Percentiles rank a stretch among this genome's conserved stretches.
Evolutionary conservation across 225 moss, liverwort and hornwort genomes (phyloP).

Genomic region (Pseudoscleropodium purum): DNA sequence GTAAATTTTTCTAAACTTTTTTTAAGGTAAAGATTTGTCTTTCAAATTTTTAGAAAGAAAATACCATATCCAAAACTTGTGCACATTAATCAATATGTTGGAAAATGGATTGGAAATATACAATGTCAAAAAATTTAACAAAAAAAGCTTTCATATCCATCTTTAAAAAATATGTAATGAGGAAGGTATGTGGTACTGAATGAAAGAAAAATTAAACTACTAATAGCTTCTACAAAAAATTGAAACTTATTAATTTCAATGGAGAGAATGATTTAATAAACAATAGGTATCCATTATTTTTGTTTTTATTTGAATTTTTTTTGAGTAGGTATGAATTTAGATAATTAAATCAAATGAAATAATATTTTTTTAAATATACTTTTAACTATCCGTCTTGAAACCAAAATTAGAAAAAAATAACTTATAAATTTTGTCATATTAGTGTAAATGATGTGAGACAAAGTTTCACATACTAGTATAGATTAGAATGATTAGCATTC

Average conservation of each 20-base stretch:
- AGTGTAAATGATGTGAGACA: background rate
- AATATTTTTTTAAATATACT: rapidly evolving
- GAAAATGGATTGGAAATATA: too few relatives aligned
- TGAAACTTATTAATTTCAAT: too few relatives aligned
- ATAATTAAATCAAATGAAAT: background rate
- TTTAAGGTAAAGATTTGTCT: too few relatives aligned
- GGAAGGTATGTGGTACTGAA: too few relatives aligned
- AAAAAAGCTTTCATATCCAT: background rate
- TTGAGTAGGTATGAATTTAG: background rate
- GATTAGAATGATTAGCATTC: background rate
- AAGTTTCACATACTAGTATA: background rate
- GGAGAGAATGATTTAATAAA: background rate
- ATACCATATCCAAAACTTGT: too few relatives aligned
- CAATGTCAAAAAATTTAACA: too few relatives aligned
- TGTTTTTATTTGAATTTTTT: background rate
- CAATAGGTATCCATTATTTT: background rate
- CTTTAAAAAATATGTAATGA: background rate
- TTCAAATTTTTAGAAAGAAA: too few relatives aligned
- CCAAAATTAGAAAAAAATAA: background rate
- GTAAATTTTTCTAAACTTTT: too few relatives aligned
- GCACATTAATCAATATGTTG: too few relatives aligned
- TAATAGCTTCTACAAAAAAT: too few relatives aligned
- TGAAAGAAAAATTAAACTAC: too few relatives aligned
- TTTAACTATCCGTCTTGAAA: background rate
- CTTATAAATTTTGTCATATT: background rate